A percentile compares a stretch with the other conserved stretches of the same genome.
phyloP scores from a whole-genome alignment of 495 filamentous ascomycete species.

The Daldinia loculata region DNA sequence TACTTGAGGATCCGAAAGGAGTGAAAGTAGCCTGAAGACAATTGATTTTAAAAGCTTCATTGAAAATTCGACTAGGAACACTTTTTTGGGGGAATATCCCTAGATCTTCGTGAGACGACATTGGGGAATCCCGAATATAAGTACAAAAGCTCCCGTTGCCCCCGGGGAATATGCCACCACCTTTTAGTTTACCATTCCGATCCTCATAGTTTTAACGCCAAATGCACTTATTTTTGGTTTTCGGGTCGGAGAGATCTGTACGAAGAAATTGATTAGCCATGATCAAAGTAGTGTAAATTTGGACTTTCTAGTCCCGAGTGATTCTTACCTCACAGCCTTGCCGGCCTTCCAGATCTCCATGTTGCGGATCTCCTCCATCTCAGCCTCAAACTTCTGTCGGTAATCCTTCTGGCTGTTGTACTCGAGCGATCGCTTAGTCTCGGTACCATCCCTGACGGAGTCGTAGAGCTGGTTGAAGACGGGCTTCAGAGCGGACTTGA shows the following conservation, averaged over 20 bases:
- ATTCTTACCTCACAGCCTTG: conserved; percentile 85
- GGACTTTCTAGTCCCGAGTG: background rate
- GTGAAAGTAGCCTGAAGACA: background rate
- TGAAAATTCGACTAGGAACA: conserved; percentile 32
- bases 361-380: conserved; percentile 95
- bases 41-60: conserved; percentile 14
- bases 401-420: conserved; percentile 96
- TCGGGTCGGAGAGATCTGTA: conserved; percentile 82
- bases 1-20: background rate
- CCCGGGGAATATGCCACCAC: conserved; percentile 37
- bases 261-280: conserved; percentile 41
- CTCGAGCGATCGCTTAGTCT: conserved; percentile 92
- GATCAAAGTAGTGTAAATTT: background rate
- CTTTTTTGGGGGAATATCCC: conserved; percentile 40
- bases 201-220: conserved; percentile 33
- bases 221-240: conserved; percentile 78
- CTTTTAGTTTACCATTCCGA: conserved; percentile 39
- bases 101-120: conserved; percentile 35
- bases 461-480: conserved; percentile 97
- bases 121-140: conserved; percentile 48
- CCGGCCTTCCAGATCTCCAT: conserved; percentile 99
- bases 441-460: conserved; percentile 83
- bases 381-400: conserved; percentile 92
- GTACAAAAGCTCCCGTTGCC: conserved; percentile 42
- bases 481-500: conserved; percentile 97